Evolutionary conservation across 306 rosid genomes (phyloP).

Genomic region (Gastrolobium villosum): DNA sequence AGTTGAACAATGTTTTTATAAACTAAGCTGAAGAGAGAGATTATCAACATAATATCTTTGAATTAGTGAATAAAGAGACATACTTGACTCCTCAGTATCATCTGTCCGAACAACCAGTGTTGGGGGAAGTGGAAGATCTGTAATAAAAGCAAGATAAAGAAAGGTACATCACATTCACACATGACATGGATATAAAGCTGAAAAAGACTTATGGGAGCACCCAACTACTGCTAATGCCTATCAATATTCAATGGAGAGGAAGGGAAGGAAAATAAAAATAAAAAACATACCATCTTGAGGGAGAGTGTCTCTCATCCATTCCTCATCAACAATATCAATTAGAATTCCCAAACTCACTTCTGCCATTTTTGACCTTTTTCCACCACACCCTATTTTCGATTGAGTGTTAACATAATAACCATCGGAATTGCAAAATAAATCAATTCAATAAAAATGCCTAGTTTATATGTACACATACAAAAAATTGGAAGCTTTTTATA

Average conservation of each 20-base stretch:
- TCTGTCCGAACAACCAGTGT: conserved; percentile 77
- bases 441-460: background rate
- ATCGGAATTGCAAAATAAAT: background rate
- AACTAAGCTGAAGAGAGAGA: conserved; percentile 4
- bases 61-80: conserved; percentile 34
- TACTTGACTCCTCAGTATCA: conserved; percentile 86
- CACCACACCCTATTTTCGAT: conserved; percentile 4
- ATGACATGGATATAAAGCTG: background rate
- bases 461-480: background rate
- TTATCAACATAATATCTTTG: background rate
- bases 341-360: conserved; percentile 74
- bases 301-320: conserved; percentile 92
- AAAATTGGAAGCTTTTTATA: background rate
- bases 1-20: background rate
- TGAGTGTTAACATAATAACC: background rate
- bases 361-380: conserved; percentile 57
- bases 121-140: conserved; percentile 86
- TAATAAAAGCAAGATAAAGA: conserved; percentile 23
- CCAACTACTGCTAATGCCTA: background rate
- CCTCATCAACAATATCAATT: conserved; percentile 86
- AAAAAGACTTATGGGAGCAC: conserved; percentile 7
- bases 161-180: conserved; percentile 25
- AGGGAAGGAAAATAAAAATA: background rate
- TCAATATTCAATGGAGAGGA: background rate
- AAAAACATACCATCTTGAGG: conserved; percentile 73